A percentile compares a stretch with the other conserved stretches of the same genome.
These are phyloP conservation scores for Saccharomycopsis javanensis DNA, from an alignment of 805 yeast genomes.

Conservation along the genomic window DNA sequence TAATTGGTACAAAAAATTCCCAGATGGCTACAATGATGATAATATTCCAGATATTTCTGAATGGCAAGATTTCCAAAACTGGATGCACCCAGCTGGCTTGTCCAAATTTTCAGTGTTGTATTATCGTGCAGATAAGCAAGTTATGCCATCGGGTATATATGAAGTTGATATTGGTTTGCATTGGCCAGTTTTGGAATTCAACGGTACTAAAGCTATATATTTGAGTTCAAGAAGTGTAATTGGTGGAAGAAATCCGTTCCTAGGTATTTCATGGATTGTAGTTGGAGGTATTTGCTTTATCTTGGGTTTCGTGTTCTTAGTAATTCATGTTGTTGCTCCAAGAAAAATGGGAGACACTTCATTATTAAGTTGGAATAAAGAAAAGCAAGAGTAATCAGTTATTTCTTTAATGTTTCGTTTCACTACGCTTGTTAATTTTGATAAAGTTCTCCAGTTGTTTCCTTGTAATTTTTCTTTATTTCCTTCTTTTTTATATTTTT, in stretches of 20 bases:
- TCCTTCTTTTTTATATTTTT: background rate
- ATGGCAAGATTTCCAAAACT: slow-evolving; percentile 84
- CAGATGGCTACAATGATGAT: slow-evolving; percentile 79
- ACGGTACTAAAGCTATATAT: slow-evolving; percentile 59
- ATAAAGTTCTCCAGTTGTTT: background rate
- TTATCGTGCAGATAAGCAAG: slow-evolving; percentile 52
- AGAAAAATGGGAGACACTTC: slow-evolving; percentile 65
- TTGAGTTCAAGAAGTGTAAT: slow-evolving; percentile 60
- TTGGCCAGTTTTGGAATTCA: slow-evolving; percentile 64
- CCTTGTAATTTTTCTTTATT: background rate
- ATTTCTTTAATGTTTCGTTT: background rate
- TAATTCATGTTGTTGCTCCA: slow-evolving; percentile 51
- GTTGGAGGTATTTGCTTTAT: slow-evolving; percentile 63
- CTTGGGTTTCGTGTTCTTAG: slow-evolving; percentile 42
- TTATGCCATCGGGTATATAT: slow-evolving; percentile 54
- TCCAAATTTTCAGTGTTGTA: slow-evolving; percentile 84
- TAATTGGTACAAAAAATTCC: slow-evolving; percentile 71
- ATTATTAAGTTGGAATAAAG: slow-evolving; percentile 64
- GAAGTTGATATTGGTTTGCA: slow-evolving; percentile 60
- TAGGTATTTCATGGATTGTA: slow-evolving; percentile 67
- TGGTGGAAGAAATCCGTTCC: slow-evolving; percentile 67
- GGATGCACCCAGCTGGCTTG: slow-evolving; percentile 97
- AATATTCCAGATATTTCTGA: slow-evolving; percentile 67
- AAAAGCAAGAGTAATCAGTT: slow-evolving; percentile 19
- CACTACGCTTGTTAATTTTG: background rate